A percentile compares a stretch with the other conserved stretches of the same genome.
These are phyloP conservation scores for Acacia melanoxylon DNA, from an alignment of 306 rosid genomes.

Conservation along the genomic window DNA sequence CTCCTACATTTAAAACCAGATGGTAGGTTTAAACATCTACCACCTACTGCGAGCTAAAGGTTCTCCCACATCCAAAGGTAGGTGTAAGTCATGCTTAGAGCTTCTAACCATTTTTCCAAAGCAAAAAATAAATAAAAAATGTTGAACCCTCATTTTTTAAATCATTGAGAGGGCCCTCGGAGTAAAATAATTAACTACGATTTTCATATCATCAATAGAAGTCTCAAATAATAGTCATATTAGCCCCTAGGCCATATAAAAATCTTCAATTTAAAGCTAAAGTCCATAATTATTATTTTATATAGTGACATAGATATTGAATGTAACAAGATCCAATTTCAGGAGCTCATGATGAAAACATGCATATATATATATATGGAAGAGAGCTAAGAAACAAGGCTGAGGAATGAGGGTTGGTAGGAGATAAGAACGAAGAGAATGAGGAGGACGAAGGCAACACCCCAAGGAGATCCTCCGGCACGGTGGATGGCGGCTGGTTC, in stretches of 20 bases:
- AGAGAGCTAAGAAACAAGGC: conserved; percentile 35
- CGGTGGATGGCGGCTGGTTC: conserved; percentile 68
- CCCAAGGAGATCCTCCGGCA: conserved; percentile 83
- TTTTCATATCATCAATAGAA: background rate
- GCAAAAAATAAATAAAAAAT: no score
- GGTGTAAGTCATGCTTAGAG: no score
- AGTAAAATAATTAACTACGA: background rate
- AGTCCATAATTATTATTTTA: background rate
- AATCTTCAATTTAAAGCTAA: no score
- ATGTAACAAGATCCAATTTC: background rate
- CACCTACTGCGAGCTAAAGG: no score
- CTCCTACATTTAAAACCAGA: no score
- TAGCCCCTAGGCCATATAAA: background rate
- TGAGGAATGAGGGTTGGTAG: conserved; percentile 64
- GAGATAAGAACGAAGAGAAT: conserved; percentile 64
- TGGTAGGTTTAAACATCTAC: no score
- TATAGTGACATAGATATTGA: background rate
- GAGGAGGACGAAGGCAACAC: conserved; percentile 58
- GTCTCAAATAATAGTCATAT: background rate
- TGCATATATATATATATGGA: background rate
- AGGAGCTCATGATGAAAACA: background rate
- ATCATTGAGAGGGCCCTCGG: background rate
- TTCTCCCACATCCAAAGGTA: no score
- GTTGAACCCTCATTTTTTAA: background rate
- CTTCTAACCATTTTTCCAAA: no score